Evolutionary conservation across 2,329 filamentous ascomycete species (phyloP).

Genomic region (Cryphonectria carpinicola): DNA sequence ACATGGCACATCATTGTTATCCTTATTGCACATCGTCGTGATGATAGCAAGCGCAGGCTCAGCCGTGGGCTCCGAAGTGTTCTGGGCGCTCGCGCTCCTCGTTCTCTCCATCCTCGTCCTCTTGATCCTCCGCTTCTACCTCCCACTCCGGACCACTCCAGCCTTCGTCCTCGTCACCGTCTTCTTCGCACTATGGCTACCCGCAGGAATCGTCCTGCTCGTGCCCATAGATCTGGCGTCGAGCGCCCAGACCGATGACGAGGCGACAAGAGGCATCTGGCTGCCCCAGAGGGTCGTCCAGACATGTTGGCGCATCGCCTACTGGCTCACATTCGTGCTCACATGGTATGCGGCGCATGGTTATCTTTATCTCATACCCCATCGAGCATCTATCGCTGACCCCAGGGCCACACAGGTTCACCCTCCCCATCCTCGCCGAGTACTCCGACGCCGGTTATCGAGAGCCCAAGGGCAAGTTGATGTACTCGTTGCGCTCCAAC

Average conservation of each 20-base stretch:
- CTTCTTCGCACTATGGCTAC: constrained; percentile 93
- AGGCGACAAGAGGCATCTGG: constrained; percentile 80
- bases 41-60: constrained; percentile 41
- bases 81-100: constrained; percentile 73
- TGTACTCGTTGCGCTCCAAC: constrained; percentile 86
- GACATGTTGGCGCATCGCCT: constrained; percentile 91
- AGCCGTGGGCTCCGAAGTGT: constrained; percentile 78
- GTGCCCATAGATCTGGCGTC: constrained; percentile 96
- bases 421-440: constrained; percentile 90
- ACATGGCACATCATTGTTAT: constrained; percentile 20
- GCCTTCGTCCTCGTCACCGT: constrained; percentile 89
- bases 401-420: constrained; percentile 64
- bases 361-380: too few species aligned
- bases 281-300: constrained; percentile 76
- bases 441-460: constrained; percentile 94
- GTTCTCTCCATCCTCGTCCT: constrained; percentile 77
- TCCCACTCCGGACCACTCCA: constrained; percentile 87
- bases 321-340: constrained; percentile 94
- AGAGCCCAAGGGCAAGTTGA: constrained; percentile 76
- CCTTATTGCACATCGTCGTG: constrained; percentile 23
- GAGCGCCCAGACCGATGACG: constrained; percentile 73
- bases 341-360: constrained; percentile 71
- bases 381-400: background rate
- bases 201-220: constrained; percentile 86
- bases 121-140: constrained; percentile 83